These are phyloP conservation scores for Aureoboletus auriporus DNA, from an alignment of 768 basidiomycete species.

Conservation along the genomic window DNA sequence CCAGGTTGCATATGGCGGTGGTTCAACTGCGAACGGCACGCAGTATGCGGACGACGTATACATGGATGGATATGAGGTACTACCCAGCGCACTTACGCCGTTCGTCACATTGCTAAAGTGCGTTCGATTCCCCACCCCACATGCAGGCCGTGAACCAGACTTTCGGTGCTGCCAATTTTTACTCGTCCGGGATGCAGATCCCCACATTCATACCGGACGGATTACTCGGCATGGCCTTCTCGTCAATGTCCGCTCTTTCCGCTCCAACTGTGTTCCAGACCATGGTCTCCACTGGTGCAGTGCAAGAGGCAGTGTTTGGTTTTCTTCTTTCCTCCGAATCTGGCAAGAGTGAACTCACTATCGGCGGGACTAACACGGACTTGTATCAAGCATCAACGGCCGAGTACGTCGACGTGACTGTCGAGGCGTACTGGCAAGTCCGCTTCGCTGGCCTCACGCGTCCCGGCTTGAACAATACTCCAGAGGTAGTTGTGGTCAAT, in stretches of 20 bases:
- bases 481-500: constrained; percentile 24
- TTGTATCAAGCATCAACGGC: constrained; percentile 43
- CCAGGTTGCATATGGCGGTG: constrained; percentile 35
- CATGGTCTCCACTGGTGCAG: constrained; percentile 34
- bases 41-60: constrained; percentile 42
- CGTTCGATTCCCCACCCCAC: background rate
- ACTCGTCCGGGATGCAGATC: constrained; percentile 29
- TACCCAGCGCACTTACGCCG: constrained; percentile 14
- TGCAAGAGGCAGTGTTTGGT: constrained; percentile 39
- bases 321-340: constrained; percentile 42
- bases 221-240: constrained; percentile 42
- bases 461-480: constrained; percentile 15
- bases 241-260: constrained; percentile 32
- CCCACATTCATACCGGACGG: constrained; percentile 35
- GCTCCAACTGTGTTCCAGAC: constrained; percentile 42
- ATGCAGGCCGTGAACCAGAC: constrained; percentile 36
- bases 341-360: constrained; percentile 45
- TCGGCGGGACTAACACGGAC: constrained; percentile 49
- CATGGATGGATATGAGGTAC: constrained; percentile 34
- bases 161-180: constrained; percentile 40
- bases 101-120: constrained; percentile 1
- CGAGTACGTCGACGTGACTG: constrained; percentile 33
- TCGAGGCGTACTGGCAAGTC: constrained; percentile 37
- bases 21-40: constrained; percentile 35
- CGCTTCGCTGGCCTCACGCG: constrained; percentile 26